Evolutionary conservation across 176 grass and related monocot genomes (phyloP).

Genomic region (Hyparrhenia diplandra): DNA sequence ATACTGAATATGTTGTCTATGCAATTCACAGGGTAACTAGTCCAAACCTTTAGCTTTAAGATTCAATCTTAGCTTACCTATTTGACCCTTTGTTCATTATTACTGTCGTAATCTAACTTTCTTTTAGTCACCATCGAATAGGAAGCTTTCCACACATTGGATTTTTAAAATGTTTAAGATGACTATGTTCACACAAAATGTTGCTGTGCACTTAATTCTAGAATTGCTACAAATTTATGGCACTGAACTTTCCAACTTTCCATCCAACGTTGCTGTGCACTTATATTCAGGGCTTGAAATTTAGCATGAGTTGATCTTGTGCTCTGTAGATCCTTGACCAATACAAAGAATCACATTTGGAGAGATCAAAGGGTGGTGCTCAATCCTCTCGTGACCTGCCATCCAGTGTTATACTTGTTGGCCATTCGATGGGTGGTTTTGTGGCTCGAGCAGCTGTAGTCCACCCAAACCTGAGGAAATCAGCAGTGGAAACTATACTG

Average conservation of each 20-base stretch:
- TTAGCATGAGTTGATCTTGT: conserved; percentile 3
- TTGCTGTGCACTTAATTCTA: background rate
- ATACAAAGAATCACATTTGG: conserved; percentile 78
- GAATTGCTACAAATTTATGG: background rate
- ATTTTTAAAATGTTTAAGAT: conserved; percentile 4
- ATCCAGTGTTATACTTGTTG: conserved; percentile 85
- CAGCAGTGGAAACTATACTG: conserved; percentile 78
- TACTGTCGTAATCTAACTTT: background rate
- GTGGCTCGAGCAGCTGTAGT: conserved; percentile 91
- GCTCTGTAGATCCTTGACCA: conserved; percentile 84
- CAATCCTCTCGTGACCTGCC: conserved; percentile 53
- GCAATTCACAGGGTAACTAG: conserved; percentile 82
- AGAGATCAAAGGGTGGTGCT: conserved; percentile 53
- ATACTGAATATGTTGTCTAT: conserved; percentile 91
- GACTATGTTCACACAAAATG: background rate
- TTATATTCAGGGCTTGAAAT: background rate
- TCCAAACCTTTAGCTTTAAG: conserved; percentile 18
- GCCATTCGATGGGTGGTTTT: conserved; percentile 99
- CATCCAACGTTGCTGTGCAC: background rate
- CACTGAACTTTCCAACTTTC: background rate
- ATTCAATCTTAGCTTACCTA: background rate
- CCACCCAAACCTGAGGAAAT: conserved; percentile 69
- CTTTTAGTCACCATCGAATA: background rate
- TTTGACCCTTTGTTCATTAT: background rate
- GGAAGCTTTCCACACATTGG: conserved; percentile 1